Conservation (phyloP, 495 filamentous ascomycete species). For the Penicillium odoratum region DNA sequence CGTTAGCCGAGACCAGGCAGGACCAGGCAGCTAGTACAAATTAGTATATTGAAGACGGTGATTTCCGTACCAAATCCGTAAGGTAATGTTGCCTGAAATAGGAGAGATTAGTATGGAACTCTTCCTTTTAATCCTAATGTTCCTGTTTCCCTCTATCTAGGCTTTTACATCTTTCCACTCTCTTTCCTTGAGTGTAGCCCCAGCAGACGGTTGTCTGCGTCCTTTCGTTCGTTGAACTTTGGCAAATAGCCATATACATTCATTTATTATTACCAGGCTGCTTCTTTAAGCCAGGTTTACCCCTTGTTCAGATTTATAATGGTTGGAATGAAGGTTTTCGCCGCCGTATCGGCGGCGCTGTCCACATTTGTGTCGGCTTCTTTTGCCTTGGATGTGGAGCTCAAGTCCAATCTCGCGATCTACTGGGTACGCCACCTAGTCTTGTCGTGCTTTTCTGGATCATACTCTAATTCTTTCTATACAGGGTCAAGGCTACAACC, state of each 20-base stretch:
- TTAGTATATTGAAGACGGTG: not conserved
- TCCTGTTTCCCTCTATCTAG: not conserved
- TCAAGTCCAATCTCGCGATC: constrained; percentile 60
- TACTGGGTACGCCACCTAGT: constrained; percentile 54
- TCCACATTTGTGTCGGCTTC: constrained; percentile 32
- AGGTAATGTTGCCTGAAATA: not conserved
- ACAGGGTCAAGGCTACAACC: constrained; percentile 52
- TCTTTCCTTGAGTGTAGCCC: constrained; percentile 27
- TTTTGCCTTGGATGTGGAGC: constrained; percentile 48
- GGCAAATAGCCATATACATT: constrained; percentile 14
- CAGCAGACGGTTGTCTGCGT: constrained; percentile 51
- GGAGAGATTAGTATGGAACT: not conserved
- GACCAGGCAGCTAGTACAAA: not conserved
- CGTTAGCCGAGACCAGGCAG: not conserved
- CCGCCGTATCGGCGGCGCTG: constrained; percentile 25
- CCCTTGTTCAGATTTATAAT: constrained; percentile 34
- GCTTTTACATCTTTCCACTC: constrained; percentile 20
- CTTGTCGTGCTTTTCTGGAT: constrained; percentile 13
- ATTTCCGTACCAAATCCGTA: constrained; percentile 3
- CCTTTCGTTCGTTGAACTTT: constrained; percentile 42
- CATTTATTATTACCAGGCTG: constrained; percentile 24
- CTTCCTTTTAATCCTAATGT: constrained; percentile 9
- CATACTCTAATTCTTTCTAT: constrained; percentile 1
- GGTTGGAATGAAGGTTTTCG: constrained; percentile 28
- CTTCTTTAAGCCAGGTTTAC: constrained; percentile 12